phyloP scores from a whole-genome alignment of 805 yeast genomes.

The Wickerhamomyces xylosicus region DNA sequence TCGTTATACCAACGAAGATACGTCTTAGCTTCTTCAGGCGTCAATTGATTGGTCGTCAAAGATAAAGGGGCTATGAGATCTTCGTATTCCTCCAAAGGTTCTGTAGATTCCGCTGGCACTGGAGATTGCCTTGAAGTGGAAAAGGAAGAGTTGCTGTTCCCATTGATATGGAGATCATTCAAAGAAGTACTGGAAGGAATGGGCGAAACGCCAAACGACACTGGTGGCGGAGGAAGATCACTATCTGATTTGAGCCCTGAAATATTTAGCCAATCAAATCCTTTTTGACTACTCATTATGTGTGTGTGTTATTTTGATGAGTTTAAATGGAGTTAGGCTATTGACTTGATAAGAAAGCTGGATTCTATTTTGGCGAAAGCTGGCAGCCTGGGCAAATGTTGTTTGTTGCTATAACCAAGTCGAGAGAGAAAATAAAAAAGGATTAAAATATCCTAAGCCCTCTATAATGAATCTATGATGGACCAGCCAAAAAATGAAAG shows the following conservation, averaged over 20 bases:
- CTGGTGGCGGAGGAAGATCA: constrained; percentile 36
- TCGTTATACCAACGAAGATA: constrained; percentile 93
- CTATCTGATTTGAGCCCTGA: constrained; percentile 25
- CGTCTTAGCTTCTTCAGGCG: constrained; percentile 71
- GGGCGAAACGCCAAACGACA: constrained; percentile 36
- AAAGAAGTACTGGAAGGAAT: too few species aligned
- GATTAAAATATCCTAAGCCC: too few species aligned
- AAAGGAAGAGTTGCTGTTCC: background rate
- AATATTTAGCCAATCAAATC: constrained; percentile 44
- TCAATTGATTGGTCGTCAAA: constrained; percentile 54
- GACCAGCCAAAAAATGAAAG: too few species aligned
- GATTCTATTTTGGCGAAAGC: too few species aligned
- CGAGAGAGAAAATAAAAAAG: too few species aligned
- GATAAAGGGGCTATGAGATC: constrained; percentile 48
- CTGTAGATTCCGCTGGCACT: constrained; percentile 8
- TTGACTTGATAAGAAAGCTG: too few species aligned
- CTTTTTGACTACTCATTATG: constrained; percentile 18
- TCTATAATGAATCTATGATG: too few species aligned
- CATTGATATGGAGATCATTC: background rate
- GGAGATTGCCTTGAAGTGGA: constrained; percentile 13
- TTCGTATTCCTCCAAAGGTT: constrained; percentile 19
- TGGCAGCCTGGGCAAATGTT: too few species aligned
- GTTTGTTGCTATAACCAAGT: too few species aligned
- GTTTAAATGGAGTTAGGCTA: too few species aligned
- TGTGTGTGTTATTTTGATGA: too few species aligned